phyloP scores from a whole-genome alignment of 2,329 filamentous ascomycete genomes.

The Metarhizium guizhouense region DNA sequence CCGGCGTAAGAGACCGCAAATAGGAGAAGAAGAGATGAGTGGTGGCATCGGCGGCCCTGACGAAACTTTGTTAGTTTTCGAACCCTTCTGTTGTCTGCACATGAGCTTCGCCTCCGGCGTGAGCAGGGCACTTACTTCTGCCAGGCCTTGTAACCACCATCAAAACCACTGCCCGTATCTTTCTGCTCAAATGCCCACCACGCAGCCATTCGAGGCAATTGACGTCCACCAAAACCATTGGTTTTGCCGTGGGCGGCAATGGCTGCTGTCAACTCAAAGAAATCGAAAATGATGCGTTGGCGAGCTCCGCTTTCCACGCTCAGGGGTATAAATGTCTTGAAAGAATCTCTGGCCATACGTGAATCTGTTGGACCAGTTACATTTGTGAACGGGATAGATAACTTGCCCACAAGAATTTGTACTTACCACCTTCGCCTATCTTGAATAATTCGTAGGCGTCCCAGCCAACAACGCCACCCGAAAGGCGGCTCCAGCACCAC shows the following conservation, averaged over 20 bases:
- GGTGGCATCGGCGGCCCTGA: slow-evolving; percentile 83
- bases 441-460: slow-evolving; percentile 95
- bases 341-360: slow-evolving; percentile 82
- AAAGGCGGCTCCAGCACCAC: slow-evolving; percentile 95
- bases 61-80: background rate
- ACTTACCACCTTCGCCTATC: slow-evolving; percentile 78
- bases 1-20: slow-evolving; percentile 80
- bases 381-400: background rate
- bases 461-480: slow-evolving; percentile 90
- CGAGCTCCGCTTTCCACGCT: slow-evolving; percentile 82
- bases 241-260: slow-evolving; percentile 87
- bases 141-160: slow-evolving; percentile 89
- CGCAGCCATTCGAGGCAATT: slow-evolving; percentile 87
- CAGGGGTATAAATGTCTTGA: slow-evolving; percentile 91
- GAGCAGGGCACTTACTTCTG: slow-evolving; percentile 45
- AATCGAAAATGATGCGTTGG: slow-evolving; percentile 86
- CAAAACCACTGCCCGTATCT: slow-evolving; percentile 84
- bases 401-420: slow-evolving; percentile 7
- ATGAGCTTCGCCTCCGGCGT: background rate
- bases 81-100: background rate
- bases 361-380: slow-evolving; percentile 54
- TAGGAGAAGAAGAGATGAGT: slow-evolving; percentile 98
- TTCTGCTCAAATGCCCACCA: slow-evolving; percentile 98
- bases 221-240: slow-evolving; percentile 87
- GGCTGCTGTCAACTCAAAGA: slow-evolving; percentile 87